These are phyloP conservation scores for Leavenworthia alabamica DNA, from an alignment of 345 rosid genomes.

Conservation along the genomic window DNA sequence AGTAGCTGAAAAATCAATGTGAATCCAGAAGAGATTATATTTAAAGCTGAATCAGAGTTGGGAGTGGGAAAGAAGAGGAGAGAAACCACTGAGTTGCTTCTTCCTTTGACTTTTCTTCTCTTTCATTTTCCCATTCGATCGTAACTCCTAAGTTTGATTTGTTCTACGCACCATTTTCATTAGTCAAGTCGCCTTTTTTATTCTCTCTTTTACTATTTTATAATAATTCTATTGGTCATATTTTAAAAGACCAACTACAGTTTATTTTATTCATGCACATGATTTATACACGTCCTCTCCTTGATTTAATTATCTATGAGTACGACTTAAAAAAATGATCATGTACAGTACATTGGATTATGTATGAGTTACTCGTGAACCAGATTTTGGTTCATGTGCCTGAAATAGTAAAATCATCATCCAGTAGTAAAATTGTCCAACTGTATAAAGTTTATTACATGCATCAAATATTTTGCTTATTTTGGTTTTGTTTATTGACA, in stretches of 20 bases:
- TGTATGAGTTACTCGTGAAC: not conserved
- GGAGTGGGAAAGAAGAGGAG: not conserved
- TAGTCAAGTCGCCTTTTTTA: not conserved
- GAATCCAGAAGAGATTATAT: constrained; percentile 17
- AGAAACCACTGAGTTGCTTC: constrained; percentile 23
- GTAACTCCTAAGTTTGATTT: no score
- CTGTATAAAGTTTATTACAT: not conserved
- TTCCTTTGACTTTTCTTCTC: constrained; percentile 15
- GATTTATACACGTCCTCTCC: not conserved
- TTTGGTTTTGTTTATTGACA: not conserved
- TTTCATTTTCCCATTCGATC: not conserved
- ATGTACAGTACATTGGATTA: not conserved
- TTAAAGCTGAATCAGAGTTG: not conserved
- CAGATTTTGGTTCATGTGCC: not conserved
- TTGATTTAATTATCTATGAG: not conserved
- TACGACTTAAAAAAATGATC: not conserved
- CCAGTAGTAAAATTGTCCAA: no score
- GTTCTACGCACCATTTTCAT: not conserved
- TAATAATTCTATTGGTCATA: not conserved
- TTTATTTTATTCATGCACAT: not conserved
- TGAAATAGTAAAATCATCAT: not conserved
- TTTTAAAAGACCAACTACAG: not conserved
- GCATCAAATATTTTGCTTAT: not conserved
- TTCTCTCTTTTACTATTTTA: no score
- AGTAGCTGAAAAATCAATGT: not conserved